These are phyloP conservation scores for Alternaria sp. DNA, from an alignment of 2,329 filamentous ascomycete species.

Conservation along the genomic window DNA sequence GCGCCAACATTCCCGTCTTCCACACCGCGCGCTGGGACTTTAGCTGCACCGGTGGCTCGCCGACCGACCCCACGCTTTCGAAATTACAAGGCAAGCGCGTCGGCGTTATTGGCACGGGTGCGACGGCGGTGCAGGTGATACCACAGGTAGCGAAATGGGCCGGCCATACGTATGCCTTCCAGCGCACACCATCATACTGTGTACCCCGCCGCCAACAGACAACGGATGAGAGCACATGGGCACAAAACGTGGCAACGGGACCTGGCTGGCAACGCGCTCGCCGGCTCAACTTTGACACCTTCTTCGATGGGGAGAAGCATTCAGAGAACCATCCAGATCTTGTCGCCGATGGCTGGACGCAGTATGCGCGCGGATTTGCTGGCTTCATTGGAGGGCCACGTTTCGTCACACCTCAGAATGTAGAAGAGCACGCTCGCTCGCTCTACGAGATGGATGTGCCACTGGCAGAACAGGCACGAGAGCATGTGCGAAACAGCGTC, in stretches of 20 bases:
- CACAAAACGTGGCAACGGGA: constrained; percentile 32
- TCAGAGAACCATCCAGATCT: constrained; percentile 48
- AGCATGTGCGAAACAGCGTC: background rate
- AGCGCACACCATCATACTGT: constrained; percentile 51
- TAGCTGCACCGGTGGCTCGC: constrained; percentile 48
- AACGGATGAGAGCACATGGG: constrained; percentile 54
- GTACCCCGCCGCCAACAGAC: constrained; percentile 42
- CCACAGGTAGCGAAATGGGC: constrained; percentile 49
- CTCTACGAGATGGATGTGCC: constrained; percentile 3
- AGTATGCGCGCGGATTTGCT: constrained; percentile 11
- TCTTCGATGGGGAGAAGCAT: constrained; percentile 27
- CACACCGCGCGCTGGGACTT: constrained; percentile 57
- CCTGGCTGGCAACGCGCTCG: constrained; percentile 59
- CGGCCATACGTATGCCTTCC: constrained; percentile 50
- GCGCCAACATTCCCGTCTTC: constrained; percentile 46
- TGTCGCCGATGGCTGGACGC: constrained; percentile 58
- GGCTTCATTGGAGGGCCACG: constrained; percentile 22
- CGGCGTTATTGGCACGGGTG: constrained; percentile 54
- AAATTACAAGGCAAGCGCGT: constrained; percentile 42
- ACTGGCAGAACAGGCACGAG: constrained; percentile 2
- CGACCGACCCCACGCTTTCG: constrained; percentile 28
- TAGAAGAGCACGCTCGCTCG: background rate
- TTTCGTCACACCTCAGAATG: constrained; percentile 3
- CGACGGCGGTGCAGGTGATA: constrained; percentile 51
- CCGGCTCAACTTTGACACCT: constrained; percentile 49